Evolutionary conservation across 345 rosid genomes (phyloP), one percentile per base, ranked within the genome.

Genomic region (Acer yangbiense): DNA sequence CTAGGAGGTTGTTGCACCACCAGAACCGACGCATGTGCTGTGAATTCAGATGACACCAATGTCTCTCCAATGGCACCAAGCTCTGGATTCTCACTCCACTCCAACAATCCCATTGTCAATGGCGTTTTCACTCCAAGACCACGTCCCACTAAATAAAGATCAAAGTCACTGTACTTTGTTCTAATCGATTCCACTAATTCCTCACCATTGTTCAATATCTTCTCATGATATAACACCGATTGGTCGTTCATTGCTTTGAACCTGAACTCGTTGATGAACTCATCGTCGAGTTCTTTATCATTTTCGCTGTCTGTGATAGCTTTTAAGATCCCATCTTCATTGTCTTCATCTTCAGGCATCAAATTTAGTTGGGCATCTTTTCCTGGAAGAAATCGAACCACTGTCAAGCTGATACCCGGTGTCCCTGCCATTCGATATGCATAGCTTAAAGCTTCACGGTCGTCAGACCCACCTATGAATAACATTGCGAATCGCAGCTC

Each of bases 121-220:
- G 80, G 76, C 3, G 84, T 68, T 4, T 14, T 14, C 4, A 12
- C 41, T 25, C 60, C 77, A 5, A 74, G 9, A 3, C 88, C 84
- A 61, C 75, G 78, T 21, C 90, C 90, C 1, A 85, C 82, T 20
- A 87, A 43, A n/a, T 81, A 85, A 61, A 87, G 72, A 46, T 87
- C 90, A 25, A 20, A 82, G 3, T 67, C 73, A 23, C 25, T 41
- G 66, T 75, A 74, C 46, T 18, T 48, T 5, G 58, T 50, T 18
- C 9, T 69, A 43, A 85, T 57, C 1, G 74, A 48, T 1, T 79
- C 57, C 18, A 85, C 29, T 4, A 77, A 23, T 50, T 85, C 76
- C 1, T 79, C 68, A 7, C 76, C 82, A 0, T 57, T 32, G 8
- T 58, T 82, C 13, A 82, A 81, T 8, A 52, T 16, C n/a, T 69